A percentile compares a stretch with the other conserved stretches of the same genome.
Conservation (phyloP, 371 early-diverging fungal species). For the Blastocladiella emersonii region DNA sequence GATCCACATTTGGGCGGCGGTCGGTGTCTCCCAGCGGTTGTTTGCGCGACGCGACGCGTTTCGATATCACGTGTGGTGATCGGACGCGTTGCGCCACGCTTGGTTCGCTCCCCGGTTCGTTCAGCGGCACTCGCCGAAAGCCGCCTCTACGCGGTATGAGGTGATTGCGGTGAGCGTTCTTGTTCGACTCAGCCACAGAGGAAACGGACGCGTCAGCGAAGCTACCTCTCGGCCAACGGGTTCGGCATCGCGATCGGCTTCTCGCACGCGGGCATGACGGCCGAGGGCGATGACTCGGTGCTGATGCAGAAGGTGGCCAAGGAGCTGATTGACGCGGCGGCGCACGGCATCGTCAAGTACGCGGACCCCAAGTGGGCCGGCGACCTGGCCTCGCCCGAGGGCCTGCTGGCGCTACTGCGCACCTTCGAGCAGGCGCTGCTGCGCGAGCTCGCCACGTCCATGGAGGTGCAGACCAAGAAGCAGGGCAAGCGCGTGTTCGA, state of each 20-base stretch:
- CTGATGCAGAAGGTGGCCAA: slow-evolving; percentile 58
- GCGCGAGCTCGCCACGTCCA: slow-evolving; percentile 27
- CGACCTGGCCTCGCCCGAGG: slow-evolving; percentile 24
- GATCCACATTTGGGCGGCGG: no score
- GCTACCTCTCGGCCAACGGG: slow-evolving; percentile 28
- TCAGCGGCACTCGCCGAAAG: no score
- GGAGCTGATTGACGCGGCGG: slow-evolving; percentile 41
- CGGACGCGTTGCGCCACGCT: no score
- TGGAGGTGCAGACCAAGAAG: slow-evolving; percentile 26
- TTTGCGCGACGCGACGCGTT: no score
- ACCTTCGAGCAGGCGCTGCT: slow-evolving; percentile 31
- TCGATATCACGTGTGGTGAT: no score
- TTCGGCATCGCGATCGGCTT: slow-evolving; percentile 13
- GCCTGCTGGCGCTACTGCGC: slow-evolving; percentile 30
- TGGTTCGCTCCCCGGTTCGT: no score
- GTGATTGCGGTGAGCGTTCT: no score
- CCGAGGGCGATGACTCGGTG: slow-evolving; percentile 62
- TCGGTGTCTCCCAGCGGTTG: no score
- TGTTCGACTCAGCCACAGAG: no score
- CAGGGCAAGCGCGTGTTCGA: slow-evolving; percentile 36
- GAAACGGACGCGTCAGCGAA: slow-evolving; percentile 44
- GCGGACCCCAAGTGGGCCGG: slow-evolving; percentile 17
- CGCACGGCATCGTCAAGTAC: slow-evolving; percentile 25
- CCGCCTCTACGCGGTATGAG: no score
- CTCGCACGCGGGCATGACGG: slow-evolving; percentile 48